phyloP scores from a whole-genome alignment of 108 stramenopile species.

The Pelagomonas calceolata region DNA sequence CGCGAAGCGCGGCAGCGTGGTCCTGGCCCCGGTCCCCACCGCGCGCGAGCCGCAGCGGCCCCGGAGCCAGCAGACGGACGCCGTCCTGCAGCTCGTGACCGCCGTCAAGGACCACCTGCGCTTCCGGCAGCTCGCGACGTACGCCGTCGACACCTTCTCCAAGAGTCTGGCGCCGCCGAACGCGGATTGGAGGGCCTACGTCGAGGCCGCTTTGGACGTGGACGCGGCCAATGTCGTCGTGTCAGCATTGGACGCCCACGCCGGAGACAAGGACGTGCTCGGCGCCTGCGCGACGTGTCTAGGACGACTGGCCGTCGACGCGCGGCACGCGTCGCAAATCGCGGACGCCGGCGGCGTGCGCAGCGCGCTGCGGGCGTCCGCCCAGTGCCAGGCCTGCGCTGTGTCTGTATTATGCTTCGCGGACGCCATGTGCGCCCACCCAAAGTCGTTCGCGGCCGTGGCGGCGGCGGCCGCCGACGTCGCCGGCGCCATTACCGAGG shows the following conservation, averaged over 20 bases:
- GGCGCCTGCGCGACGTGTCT: neutral
- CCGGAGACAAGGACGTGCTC: conserved; percentile 14
- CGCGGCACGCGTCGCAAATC: conserved; percentile 3
- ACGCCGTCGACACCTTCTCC: conserved; percentile 16
- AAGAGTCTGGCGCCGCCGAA: conserved; percentile 16
- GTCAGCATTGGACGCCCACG: conserved; percentile 7
- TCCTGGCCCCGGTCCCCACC: too few relatives aligned
- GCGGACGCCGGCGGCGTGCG: conserved; percentile 14
- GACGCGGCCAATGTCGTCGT: conserved; percentile 4
- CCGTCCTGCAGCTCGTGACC: conserved; percentile 2
- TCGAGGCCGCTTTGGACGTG: conserved; percentile 5
- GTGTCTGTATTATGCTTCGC: too few relatives aligned
- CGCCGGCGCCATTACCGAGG: too few relatives aligned
- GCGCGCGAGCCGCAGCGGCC: too few relatives aligned
- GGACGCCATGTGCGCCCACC: too few relatives aligned
- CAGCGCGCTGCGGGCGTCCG: conserved; percentile 5
- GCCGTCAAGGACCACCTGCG: conserved; percentile 14
- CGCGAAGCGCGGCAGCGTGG: too few relatives aligned
- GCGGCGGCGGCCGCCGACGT: too few relatives aligned
- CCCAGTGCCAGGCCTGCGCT: neutral
- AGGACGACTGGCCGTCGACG: conserved; percentile 5
- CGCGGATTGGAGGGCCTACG: conserved; percentile 10
- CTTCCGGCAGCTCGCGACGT: conserved; percentile 18
- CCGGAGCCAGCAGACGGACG: conserved; percentile 4
- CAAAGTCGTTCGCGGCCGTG: too few relatives aligned